Conservation (phyloP, 345 rosid species). For the Dovyalis caffra region DNA sequence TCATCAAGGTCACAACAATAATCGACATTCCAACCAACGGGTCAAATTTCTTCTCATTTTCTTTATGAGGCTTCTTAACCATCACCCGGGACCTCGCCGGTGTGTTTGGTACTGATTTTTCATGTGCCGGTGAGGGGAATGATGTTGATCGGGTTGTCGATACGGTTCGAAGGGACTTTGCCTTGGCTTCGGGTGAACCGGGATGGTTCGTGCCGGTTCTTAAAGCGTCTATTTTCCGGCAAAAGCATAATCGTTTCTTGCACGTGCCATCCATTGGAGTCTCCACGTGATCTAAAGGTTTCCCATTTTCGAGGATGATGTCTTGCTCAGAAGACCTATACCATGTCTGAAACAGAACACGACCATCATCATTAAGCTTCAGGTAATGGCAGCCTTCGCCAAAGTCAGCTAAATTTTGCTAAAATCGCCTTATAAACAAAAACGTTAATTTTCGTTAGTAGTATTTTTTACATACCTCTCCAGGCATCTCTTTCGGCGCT, state of each 20-base stretch:
- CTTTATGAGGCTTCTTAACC: background rate
- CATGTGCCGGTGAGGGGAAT: background rate
- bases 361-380: background rate
- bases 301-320: constrained; percentile 23
- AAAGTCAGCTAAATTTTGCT: background rate
- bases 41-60: constrained; percentile 22
- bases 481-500: background rate
- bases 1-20: constrained; percentile 27
- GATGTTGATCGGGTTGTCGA: constrained; percentile 13
- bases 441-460: background rate
- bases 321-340: constrained; percentile 19
- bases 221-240: constrained; percentile 26
- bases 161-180: constrained; percentile 9
- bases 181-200: constrained; percentile 29
- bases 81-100: background rate
- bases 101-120: background rate
- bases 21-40: constrained; percentile 56
- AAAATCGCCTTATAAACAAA: background rate
- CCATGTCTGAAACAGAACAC: constrained; percentile 28
- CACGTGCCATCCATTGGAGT: constrained; percentile 20
- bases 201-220: constrained; percentile 30
- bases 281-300: constrained; percentile 11
- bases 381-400: background rate
- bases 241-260: constrained; percentile 13
- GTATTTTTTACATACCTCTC: constrained; percentile 1